phyloP scores from a whole-genome alignment of 164 flowering plant species.

The Magnolia sinica region DNA sequence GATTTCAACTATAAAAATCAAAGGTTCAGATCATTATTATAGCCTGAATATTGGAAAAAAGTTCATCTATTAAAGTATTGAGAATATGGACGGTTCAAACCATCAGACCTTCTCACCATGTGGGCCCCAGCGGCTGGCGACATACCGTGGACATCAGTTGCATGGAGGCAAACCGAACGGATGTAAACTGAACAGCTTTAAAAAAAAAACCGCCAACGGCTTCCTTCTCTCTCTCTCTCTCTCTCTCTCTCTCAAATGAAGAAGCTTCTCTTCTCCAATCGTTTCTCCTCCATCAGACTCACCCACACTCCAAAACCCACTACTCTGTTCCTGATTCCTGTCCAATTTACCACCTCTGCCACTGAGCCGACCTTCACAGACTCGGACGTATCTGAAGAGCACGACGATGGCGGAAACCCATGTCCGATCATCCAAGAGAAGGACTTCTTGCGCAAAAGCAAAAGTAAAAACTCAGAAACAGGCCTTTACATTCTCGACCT shows the following conservation, averaged over 20 bases:
- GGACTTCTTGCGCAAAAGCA: constrained; percentile 38
- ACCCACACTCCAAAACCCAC: background rate
- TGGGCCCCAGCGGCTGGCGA: too few relatives aligned
- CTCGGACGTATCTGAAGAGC: constrained; percentile 11
- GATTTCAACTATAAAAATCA: too few relatives aligned
- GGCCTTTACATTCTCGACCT: constrained; percentile 58
- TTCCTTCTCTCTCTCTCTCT: constrained; percentile 12
- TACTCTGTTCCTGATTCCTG: background rate
- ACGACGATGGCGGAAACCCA: background rate
- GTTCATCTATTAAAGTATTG: too few relatives aligned
- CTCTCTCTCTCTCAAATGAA: constrained; percentile 5
- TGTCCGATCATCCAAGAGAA: constrained; percentile 34
- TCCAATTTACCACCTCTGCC: constrained; percentile 14
- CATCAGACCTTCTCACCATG: too few relatives aligned
- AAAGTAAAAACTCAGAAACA: constrained; percentile 21
- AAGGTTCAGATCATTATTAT: too few relatives aligned
- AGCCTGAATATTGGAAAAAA: too few relatives aligned
- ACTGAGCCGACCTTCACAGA: constrained; percentile 14
- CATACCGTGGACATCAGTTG: too few relatives aligned
- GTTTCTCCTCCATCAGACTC: background rate
- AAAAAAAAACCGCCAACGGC: constrained; percentile 35
- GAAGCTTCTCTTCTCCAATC: constrained; percentile 1
- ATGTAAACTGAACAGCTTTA: too few relatives aligned
- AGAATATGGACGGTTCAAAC: too few relatives aligned
- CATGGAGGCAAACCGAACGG: too few relatives aligned